Conservation (phyloP, 2,329 filamentous ascomycete genomes). For the Aspergillus uvarum region DNA sequence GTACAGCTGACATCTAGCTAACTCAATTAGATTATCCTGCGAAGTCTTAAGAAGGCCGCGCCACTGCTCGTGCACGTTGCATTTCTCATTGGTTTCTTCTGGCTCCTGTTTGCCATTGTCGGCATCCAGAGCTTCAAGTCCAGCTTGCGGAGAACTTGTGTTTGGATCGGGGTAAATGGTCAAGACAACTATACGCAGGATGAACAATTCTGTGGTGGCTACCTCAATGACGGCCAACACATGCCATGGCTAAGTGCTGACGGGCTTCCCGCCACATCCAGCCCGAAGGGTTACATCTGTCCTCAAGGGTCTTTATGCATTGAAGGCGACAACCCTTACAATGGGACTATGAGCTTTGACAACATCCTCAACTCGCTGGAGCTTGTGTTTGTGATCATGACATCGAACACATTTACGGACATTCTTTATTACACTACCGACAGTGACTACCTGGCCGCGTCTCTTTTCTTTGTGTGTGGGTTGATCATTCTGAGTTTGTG, state of each 20-base stretch:
- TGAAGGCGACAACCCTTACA: conserved; percentile 74
- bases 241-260: conserved; percentile 69
- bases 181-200: conserved; percentile 43
- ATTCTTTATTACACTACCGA: conserved; percentile 91
- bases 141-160: conserved; percentile 72
- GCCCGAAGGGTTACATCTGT: conserved; percentile 80
- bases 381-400: conserved; percentile 97
- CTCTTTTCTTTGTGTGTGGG: conserved; percentile 68
- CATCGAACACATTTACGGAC: conserved; percentile 93
- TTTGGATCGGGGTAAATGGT: conserved; percentile 67
- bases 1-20: conserved; percentile 14
- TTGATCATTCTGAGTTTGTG: conserved; percentile 94
- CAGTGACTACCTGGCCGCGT: conserved; percentile 84
- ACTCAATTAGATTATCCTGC: conserved; percentile 71
- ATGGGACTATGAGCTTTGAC: conserved; percentile 88
- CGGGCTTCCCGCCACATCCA: conserved; percentile 51
- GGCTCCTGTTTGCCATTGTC: conserved; percentile 94
- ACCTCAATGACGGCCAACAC: conserved; percentile 60
- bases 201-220: conserved; percentile 80
- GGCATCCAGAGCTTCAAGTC: conserved; percentile 95
- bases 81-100: conserved; percentile 94
- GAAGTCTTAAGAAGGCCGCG: conserved; percentile 92
- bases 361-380: conserved; percentile 90
- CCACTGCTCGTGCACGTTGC: conserved; percentile 89
- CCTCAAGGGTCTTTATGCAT: conserved; percentile 81